A percentile compares a stretch with the other conserved stretches of the same genome.
These are phyloP conservation scores for Globisporangium solare DNA, from an alignment of 352 stramenopile genomes.

Conservation along the genomic window DNA sequence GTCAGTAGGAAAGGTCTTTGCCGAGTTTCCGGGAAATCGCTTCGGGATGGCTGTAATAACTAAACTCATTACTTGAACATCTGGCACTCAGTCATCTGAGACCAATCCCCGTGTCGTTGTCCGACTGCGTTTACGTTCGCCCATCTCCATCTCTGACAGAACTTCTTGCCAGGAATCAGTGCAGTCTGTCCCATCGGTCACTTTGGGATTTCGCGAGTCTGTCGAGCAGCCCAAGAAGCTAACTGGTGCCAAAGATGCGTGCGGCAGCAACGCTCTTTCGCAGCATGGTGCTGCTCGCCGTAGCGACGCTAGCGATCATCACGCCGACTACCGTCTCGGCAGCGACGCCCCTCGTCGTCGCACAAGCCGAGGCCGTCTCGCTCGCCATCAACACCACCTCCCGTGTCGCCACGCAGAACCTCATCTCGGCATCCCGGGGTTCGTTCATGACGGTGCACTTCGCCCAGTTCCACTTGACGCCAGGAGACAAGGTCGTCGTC, in stretches of 20 bases:
- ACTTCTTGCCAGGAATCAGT: too few relatives aligned
- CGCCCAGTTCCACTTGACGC: constrained; percentile 25
- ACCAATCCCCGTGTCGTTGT: too few relatives aligned
- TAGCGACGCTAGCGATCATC: neutral
- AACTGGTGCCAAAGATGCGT: neutral
- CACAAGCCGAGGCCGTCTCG: constrained; percentile 14
- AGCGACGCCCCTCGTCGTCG: constrained; percentile 16
- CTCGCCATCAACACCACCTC: constrained; percentile 23
- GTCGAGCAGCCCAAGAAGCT: neutral
- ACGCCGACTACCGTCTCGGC: neutral
- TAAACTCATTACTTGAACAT: too few relatives aligned
- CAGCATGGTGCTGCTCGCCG: neutral
- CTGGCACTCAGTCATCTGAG: too few relatives aligned
- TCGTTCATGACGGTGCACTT: constrained; percentile 43
- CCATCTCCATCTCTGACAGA: too few relatives aligned
- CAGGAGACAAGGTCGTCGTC: constrained; percentile 24
- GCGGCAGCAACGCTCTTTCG: neutral
- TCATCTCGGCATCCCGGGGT: constrained; percentile 15
- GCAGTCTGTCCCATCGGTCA: too few relatives aligned
- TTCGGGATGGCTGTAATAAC: too few relatives aligned
- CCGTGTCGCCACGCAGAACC: constrained; percentile 14
- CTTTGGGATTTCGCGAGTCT: too few relatives aligned
- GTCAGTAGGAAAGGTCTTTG: too few relatives aligned
- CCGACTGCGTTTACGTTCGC: too few relatives aligned
- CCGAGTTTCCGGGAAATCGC: too few relatives aligned